Percentiles rank a stretch among this genome's conserved stretches.
phyloP scores from a whole-genome alignment of 225 moss, liverwort and hornwort genomes.

The Pseudisothecium myosuroides region DNA sequence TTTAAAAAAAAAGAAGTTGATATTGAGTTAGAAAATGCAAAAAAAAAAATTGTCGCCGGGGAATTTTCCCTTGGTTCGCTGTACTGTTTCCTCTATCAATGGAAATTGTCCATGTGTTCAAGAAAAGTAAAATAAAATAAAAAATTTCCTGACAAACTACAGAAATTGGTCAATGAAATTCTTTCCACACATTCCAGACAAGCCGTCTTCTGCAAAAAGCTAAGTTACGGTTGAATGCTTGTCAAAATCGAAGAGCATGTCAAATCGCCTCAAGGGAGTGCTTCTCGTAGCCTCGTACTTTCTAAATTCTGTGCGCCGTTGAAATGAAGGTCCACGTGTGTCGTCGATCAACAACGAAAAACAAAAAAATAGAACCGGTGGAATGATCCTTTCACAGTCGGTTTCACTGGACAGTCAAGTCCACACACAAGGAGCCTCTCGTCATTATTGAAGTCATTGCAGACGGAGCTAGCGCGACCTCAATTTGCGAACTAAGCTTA shows the following conservation, averaged over 20 bases:
- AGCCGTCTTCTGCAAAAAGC: neutral
- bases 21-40: too few species aligned
- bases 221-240: neutral
- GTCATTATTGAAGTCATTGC: neutral
- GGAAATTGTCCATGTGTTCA: too few species aligned
- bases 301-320: neutral
- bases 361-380: neutral
- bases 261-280: neutral
- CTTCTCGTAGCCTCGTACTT: too few species aligned
- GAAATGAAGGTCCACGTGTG: neutral
- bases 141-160: neutral
- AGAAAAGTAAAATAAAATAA: too few species aligned
- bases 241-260: neutral
- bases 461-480: neutral
- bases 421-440: neutral
- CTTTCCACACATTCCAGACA: neutral
- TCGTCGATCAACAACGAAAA: neutral
- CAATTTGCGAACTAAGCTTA: neutral
- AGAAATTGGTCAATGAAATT: neutral
- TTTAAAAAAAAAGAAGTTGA: too few species aligned
- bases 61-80: too few species aligned
- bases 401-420: neutral
- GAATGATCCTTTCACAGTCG: neutral
- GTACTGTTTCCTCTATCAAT: too few species aligned
- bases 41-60: too few species aligned